phyloP scores from a whole-genome alignment of 2,329 filamentous ascomycete genomes.

The Cladosporium colombiae region DNA sequence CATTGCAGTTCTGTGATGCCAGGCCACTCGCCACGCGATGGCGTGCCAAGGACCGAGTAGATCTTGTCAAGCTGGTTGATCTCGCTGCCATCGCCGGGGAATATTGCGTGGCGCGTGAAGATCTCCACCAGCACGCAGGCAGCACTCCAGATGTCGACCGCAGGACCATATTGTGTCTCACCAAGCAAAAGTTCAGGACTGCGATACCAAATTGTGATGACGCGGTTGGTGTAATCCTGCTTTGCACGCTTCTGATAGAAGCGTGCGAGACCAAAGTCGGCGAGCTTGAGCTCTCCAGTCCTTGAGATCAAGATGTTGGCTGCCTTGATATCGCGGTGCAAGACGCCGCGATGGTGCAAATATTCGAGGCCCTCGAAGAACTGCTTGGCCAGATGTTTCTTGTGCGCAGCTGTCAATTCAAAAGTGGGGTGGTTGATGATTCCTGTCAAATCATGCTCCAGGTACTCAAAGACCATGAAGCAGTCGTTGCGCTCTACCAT shows the following conservation, averaged over 20 bases:
- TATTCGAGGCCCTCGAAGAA: slow-evolving; percentile 94
- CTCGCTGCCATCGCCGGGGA: slow-evolving; percentile 93
- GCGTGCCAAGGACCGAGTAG: slow-evolving; percentile 89
- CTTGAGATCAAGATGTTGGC: slow-evolving; percentile 94
- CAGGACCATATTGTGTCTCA: slow-evolving; percentile 85
- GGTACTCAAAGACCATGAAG: slow-evolving; percentile 99
- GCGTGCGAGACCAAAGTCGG: slow-evolving; percentile 91
- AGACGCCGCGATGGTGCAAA: slow-evolving; percentile 85
- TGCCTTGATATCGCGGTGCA: slow-evolving; percentile 97
- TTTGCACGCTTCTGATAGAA: slow-evolving; percentile 93
- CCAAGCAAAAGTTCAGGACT: slow-evolving; percentile 87
- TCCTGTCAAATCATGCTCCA: slow-evolving; percentile 93
- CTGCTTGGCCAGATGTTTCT: slow-evolving; percentile 89
- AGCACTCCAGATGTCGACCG: slow-evolving; percentile 94
- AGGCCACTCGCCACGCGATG: slow-evolving; percentile 82
- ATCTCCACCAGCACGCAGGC: slow-evolving; percentile 97
- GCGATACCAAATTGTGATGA: slow-evolving; percentile 98
- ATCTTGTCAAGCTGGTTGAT: slow-evolving; percentile 95
- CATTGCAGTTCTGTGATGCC: slow-evolving; percentile 90
- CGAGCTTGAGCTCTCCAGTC: slow-evolving; percentile 87
- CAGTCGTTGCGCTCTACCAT: slow-evolving; percentile 99
- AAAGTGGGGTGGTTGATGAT: slow-evolving; percentile 93
- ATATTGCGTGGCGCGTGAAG: slow-evolving; percentile 89
- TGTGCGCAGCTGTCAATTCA: slow-evolving; percentile 78
- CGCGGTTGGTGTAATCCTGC: slow-evolving; percentile 95